Percentiles rank a stretch among this genome's conserved stretches.
Evolutionary conservation across 352 stramenopile genomes (phyloP).

Genomic region (Blastocystis sp.): DNA sequence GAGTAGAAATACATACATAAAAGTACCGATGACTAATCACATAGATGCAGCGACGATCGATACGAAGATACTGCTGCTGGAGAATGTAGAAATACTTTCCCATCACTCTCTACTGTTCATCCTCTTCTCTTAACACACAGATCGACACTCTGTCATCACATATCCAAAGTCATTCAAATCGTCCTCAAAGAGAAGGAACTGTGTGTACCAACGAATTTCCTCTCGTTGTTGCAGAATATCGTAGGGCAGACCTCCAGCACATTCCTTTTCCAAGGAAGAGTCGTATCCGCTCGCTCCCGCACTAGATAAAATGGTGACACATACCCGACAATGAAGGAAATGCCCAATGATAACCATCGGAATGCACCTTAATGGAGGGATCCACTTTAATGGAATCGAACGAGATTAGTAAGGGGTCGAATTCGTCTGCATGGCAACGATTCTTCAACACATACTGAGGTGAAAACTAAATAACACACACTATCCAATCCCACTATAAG

Average conservation of each 20-base stretch:
- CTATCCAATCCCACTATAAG: neutral
- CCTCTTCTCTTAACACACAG: neutral
- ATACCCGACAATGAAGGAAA: constrained; percentile 38
- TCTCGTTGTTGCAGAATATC: neutral
- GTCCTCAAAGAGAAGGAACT: constrained; percentile 28
- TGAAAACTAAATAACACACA: neutral
- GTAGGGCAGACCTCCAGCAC: neutral
- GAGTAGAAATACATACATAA: neutral
- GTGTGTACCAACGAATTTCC: constrained; percentile 1
- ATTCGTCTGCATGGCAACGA: constrained; percentile 10
- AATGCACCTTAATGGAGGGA: neutral
- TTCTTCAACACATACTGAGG: neutral
- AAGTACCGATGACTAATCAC: constrained; percentile 53
- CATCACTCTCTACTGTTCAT: constrained; percentile 13
- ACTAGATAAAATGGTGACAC: neutral
- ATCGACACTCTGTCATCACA: constrained; percentile 5
- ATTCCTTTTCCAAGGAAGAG: neutral
- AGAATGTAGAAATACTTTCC: constrained; percentile 18
- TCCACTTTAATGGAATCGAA: neutral
- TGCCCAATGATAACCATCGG: constrained; percentile 42
- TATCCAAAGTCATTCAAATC: constrained; percentile 35
- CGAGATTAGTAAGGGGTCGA: constrained; percentile 28
- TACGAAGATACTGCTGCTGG: neutral
- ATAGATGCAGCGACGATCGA: constrained; percentile 5
- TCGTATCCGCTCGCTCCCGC: constrained; percentile 19